A percentile compares a stretch with the other conserved stretches of the same genome.
These are phyloP conservation scores for Cladorrhinum samala DNA, from an alignment of 495 filamentous ascomycete species.

Conservation along the genomic window DNA sequence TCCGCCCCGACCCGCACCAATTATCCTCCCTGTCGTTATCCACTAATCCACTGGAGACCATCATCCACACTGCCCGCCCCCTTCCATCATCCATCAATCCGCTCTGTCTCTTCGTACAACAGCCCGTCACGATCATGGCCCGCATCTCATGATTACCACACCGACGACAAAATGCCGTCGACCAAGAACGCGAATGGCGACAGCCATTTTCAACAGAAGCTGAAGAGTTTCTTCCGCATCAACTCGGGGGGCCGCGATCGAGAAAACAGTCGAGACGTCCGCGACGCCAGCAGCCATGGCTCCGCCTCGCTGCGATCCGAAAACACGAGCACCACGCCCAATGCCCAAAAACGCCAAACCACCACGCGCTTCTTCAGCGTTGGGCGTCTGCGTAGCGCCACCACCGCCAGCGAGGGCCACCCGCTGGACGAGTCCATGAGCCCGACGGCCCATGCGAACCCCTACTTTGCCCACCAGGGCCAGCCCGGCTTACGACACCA, in stretches of 20 bases:
- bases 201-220: conserved; percentile 73
- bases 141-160: conserved; percentile 22
- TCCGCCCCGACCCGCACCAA: not conserved
- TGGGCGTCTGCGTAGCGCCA: conserved; percentile 71
- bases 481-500: conserved; percentile 88
- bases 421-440: conserved; percentile 80
- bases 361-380: conserved; percentile 74
- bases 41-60: not conserved
- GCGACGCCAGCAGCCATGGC: conserved; percentile 23
- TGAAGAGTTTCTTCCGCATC: conserved; percentile 98
- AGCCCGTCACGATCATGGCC: conserved; percentile 24
- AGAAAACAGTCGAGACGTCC: conserved; percentile 36
- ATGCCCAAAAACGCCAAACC: conserved; percentile 48
- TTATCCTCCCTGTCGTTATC: conserved; percentile 3
- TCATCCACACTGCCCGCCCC: not conserved
- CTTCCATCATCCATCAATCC: conserved; percentile 4
- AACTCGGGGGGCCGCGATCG: conserved; percentile 48
- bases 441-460: conserved; percentile 91
- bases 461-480: conserved; percentile 95
- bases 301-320: conserved; percentile 10
- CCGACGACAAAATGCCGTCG: conserved; percentile 30
- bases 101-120: conserved; percentile 2
- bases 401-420: conserved; percentile 91
- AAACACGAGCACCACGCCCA: conserved; percentile 25
- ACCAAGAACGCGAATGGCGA: conserved; percentile 38